Conservation (phyloP, 495 filamentous ascomycete genomes). For the Podospora tetraspora region DNA sequence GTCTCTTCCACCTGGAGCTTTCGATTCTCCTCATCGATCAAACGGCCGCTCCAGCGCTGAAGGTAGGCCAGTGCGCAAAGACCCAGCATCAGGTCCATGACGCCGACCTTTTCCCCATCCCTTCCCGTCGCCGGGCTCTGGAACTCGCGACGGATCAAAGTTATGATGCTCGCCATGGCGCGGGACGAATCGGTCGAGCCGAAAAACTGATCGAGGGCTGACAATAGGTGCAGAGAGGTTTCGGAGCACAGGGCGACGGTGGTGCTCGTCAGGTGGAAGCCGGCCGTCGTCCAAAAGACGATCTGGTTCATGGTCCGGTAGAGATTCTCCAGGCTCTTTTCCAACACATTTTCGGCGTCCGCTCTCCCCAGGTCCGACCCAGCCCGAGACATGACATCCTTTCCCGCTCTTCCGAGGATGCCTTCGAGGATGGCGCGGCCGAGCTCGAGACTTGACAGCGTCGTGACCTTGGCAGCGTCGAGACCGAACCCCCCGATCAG, state of each 20-base stretch:
- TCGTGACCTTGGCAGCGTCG: conserved; percentile 61
- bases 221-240: conserved; percentile 59
- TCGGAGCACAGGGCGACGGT: conserved; percentile 56
- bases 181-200: conserved; percentile 74
- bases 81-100: conserved; percentile 61
- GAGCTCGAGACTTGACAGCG: conserved; percentile 64
- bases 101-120: conserved; percentile 57
- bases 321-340: conserved; percentile 56
- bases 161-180: conserved; percentile 74
- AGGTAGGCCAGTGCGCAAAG: conserved; percentile 66
- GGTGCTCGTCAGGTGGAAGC: conserved; percentile 65
- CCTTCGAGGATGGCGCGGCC: conserved; percentile 62
- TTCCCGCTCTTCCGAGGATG: conserved; percentile 62
- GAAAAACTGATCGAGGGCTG: conserved; percentile 66
- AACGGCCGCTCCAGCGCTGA: conserved; percentile 60
- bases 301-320: conserved; percentile 60
- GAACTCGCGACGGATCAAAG: conserved; percentile 67
- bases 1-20: conserved; percentile 53
- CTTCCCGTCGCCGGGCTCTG: conserved; percentile 54
- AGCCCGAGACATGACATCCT: conserved; percentile 54
- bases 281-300: conserved; percentile 61
- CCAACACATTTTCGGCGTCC: conserved; percentile 60
- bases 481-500: conserved; percentile 60
- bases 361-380: conserved; percentile 49
- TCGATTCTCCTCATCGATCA: conserved; percentile 51